Base-by-base conservation (phyloP, 2,329 filamentous ascomycete species). In the Fusarium burgessii region DNA sequence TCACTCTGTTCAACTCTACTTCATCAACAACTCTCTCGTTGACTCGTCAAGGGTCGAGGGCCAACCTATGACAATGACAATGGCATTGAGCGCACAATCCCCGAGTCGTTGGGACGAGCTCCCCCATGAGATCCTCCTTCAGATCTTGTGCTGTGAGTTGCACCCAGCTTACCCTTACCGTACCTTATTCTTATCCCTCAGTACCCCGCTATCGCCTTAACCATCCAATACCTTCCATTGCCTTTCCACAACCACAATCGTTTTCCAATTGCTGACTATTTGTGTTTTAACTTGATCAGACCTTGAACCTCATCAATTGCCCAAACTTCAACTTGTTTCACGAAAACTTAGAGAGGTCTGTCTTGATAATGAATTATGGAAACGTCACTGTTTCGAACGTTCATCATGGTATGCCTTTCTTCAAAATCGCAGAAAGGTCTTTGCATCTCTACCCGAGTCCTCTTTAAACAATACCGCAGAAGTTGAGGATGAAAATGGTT, bases 291-390 rank as follows among this genome's bases (percentile, higher is more conserved):
- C 38, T 50, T 33, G 38, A 32, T 20, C 60, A 82, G 81, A 80
- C 66, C 79, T 82, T 62, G 77, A 80, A n/a, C 81, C 81, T 32
- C 70, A 72, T 33, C 66, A 80, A 46, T 74, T 95, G 65, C 88
- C 91, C 62, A 85, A 81, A 59, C 83, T 95, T 36, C 93, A 95
- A 80, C 85, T 88, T 23, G 89, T 93, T 15, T 95, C 90, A 29
- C 89, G 85, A 69, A 86, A 85, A 46, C 88, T 95, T 63, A 86
- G 91, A 32, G 80, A 83, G 33, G 84, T 96, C 43, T 91, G 89
- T 41, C 90, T 93, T 61, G 93, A 97, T 77, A 88, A 92, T 74
- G 87, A 85, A 41, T 83, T 95, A 38, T 98, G 95, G 95, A 91
- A 92, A 68, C 82, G 86, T 6, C 86, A 91, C 77, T 95, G 92